Evolutionary conservation across 208 protist genomes (phyloP), one percentile per base, ranked within the genome.

Genomic region (Herpetomonas tarakana): DNA sequence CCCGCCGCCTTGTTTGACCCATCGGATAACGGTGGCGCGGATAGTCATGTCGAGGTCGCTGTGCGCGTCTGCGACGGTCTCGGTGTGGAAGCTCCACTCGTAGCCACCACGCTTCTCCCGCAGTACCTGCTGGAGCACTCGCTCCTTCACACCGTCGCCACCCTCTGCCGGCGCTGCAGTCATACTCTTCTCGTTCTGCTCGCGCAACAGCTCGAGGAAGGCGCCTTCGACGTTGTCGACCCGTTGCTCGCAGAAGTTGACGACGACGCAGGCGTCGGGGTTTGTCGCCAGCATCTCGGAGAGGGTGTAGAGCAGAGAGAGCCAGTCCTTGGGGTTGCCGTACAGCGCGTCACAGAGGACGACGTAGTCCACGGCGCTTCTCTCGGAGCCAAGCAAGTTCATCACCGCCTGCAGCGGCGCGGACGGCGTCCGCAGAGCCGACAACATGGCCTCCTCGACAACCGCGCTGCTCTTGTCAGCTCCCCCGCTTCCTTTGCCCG

Each of bases 191-290:
- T 3, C 53, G 47, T 93, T 93, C 49, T 96, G 79, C 38, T 52
- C 56, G 22, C 85, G 52, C 31, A 96, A 63, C 29, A 86, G 46
- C 26, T 45, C 56, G 38, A 93, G 55, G 45, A 96, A 96, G 18
- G 64, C 72, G 0, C 76, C 85, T 54, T 96, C 86, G 0, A 96
- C 86, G 47, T 92, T 63, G 19, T 86, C 41, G 21, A 96, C 85
- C 29, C 90, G 90, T 68, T 96, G 90, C 69, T 96, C 90, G 57
- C 90, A 96, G 59, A 93, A 93, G 73, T 93, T 93, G 18, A 96
- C 61, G 27, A 96, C 55, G 27, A 80, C 62, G 54, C 83, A 91
- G n/a, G 38, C 60, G 7, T 58, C 55, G 1, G 81, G 78, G 53
- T 88, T 89, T 1, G 71, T 69, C 0, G 46, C 58, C 24, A 93